phyloP scores from a whole-genome alignment of 352 stramenopile species.

The Pythium brachiatum region DNA sequence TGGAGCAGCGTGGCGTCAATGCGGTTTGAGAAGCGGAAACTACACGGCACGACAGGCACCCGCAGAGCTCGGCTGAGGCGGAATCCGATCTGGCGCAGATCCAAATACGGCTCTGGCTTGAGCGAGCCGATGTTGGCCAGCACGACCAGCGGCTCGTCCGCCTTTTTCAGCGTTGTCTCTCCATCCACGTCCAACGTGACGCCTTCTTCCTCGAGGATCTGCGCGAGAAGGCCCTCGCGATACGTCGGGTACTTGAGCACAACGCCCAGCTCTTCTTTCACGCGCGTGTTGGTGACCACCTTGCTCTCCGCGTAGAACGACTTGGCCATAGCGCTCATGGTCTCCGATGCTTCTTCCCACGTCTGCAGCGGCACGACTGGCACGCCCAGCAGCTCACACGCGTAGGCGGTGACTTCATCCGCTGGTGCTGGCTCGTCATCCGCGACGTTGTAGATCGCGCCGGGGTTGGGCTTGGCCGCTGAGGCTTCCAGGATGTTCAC shows the following conservation, averaged over 20 bases:
- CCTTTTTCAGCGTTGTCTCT: not conserved
- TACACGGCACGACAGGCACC: slow-evolving; percentile 60
- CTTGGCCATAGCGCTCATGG: slow-evolving; percentile 86
- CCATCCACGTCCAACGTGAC: slow-evolving; percentile 5
- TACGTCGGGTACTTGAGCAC: slow-evolving; percentile 74
- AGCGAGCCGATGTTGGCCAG: slow-evolving; percentile 79
- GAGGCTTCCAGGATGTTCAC: slow-evolving; percentile 74
- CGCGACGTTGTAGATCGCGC: slow-evolving; percentile 87
- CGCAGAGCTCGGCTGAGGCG: slow-evolving; percentile 56
- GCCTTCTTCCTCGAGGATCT: slow-evolving; percentile 75
- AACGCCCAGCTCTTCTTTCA: slow-evolving; percentile 79
- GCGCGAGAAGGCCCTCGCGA: slow-evolving; percentile 73
- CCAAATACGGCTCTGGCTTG: slow-evolving; percentile 59
- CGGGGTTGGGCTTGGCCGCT: slow-evolving; percentile 50
- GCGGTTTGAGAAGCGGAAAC: slow-evolving; percentile 77
- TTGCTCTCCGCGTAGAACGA: slow-evolving; percentile 88
- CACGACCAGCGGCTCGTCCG: slow-evolving; percentile 36
- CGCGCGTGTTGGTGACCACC: slow-evolving; percentile 62
- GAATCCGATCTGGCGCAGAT: slow-evolving; percentile 72
- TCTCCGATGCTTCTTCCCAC: slow-evolving; percentile 69
- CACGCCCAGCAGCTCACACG: slow-evolving; percentile 65
- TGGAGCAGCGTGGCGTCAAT: slow-evolving; percentile 59
- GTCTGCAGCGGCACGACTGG: slow-evolving; percentile 44
- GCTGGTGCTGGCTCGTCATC: slow-evolving; percentile 86
- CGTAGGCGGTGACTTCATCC: slow-evolving; percentile 76